These are phyloP conservation scores for Trypanosoma platydactyli DNA, from an alignment of 208 protist genomes.

Conservation along the genomic window DNA sequence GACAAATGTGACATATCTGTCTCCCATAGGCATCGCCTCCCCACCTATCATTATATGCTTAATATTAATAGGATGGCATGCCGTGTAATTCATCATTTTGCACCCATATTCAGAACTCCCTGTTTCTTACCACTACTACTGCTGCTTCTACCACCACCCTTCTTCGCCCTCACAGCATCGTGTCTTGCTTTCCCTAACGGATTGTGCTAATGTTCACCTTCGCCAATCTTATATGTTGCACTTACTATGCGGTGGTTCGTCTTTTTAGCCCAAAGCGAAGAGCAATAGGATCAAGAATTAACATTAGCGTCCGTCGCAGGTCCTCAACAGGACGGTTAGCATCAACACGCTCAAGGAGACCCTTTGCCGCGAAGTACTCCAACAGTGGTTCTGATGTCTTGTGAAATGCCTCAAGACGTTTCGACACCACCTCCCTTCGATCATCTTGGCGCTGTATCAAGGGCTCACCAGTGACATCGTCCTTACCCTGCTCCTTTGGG, in stretches of 20 bases:
- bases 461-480: constrained; percentile 94
- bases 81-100: constrained; percentile 4
- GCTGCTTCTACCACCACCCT: no score
- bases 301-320: constrained; percentile 54
- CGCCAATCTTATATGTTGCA: no score
- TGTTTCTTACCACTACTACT: no score
- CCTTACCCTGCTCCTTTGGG: constrained; percentile 79
- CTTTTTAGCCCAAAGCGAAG: constrained; percentile 36
- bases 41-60: no score
- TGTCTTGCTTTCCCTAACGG: no score
- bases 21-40: no score
- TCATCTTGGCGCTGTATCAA: constrained; percentile 94
- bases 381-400: constrained; percentile 81
- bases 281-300: constrained; percentile 75
- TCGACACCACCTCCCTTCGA: constrained; percentile 82
- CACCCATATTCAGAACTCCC: neutral
- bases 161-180: no score
- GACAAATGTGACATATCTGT: neutral
- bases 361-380: constrained; percentile 74
- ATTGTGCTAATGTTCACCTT: no score
- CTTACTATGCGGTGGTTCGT: neutral
- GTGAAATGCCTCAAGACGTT: constrained; percentile 91
- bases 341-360: constrained; percentile 73
- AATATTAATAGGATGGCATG: neutral
- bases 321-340: constrained; percentile 69